Evolutionary conservation across 768 basidiomycete species (phyloP), one percentile per base, ranked within the genome.

Genomic region (Auriscalpium vulgare): DNA sequence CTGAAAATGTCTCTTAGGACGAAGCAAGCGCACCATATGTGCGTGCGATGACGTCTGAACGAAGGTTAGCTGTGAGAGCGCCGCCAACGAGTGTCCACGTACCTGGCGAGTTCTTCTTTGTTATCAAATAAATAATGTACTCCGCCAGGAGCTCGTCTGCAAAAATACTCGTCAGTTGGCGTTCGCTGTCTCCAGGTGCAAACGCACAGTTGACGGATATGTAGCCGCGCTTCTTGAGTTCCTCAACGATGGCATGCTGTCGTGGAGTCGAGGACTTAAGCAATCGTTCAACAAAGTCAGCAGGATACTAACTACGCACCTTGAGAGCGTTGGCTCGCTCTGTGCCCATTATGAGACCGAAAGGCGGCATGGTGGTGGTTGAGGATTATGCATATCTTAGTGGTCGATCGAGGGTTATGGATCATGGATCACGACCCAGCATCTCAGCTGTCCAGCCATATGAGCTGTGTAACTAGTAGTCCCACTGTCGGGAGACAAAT

Each of bases 41-140:
- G 35, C 77, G 72, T n/a, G 86, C 88, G 70, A 95, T 91, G 79
- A 93, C 90, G 49, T 79, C 92, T 88, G 66, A 51, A 29, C 44
- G 53, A 45, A 29, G 37, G 55, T 62, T n/a, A 54, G 54, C 23
- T 29, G 52, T 47, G 47, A 47, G 29, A 29, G 23, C 10, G 19
- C 40, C 21, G n/a, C 23, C 21, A 4, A 11, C 23, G n/a, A 40
- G 17, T 36, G 37, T 17, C 46, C n/a, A 72, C 84, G 37, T 63
- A 86, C 89, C 80, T 59, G 82, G 70, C 56, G 87, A 85, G 75
- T 94, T 95, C 71, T 89, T 88, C 67, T 95, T 95, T 61, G 93
- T 92, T 48, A 95, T 81, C 92, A 95, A 93, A 56, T 95, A 94
- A n/a, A 89, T 91, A 56, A 94, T 91, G 65, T 92, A 95, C 70